Percentiles rank a stretch among this genome's conserved stretches.
phyloP scores from a whole-genome alignment of 208 protist genomes.

The Tritrichomonas musculus region DNA sequence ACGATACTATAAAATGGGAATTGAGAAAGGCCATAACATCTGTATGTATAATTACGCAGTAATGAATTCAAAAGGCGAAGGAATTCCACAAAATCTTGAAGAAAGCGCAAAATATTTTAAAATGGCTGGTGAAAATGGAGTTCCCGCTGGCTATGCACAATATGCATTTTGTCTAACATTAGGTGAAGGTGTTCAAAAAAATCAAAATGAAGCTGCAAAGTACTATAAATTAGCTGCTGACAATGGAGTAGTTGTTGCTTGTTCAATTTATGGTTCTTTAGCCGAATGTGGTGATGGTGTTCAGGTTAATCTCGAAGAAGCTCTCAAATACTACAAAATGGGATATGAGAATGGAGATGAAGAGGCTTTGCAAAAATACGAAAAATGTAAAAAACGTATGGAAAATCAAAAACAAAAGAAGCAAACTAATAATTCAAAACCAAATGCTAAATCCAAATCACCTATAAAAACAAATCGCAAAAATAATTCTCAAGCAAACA shows the following conservation, averaged over 20 bases:
- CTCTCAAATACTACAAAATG: neutral
- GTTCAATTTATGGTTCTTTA: neutral
- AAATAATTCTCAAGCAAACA: too few relatives aligned
- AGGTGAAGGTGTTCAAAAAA: neutral
- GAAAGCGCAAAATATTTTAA: neutral
- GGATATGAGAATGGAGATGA: neutral
- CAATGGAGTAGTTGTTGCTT: neutral
- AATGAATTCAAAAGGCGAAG: neutral
- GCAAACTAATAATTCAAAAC: too few relatives aligned
- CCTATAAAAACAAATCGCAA: too few relatives aligned
- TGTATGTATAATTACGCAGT: neutral
- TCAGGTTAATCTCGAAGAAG: neutral
- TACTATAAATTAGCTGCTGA: neutral
- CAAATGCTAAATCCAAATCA: too few relatives aligned
- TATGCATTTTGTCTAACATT: neutral
- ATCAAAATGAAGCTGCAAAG: neutral
- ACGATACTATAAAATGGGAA: neutral
- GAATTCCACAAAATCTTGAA: neutral
- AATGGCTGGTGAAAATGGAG: neutral
- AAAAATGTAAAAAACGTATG: too few relatives aligned
- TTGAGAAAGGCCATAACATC: neutral
- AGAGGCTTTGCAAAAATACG: neutral
- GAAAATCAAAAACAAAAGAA: too few relatives aligned
- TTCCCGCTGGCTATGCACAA: neutral
- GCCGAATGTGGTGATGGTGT: neutral